Conservation (phyloP, 768 basidiomycete species). For the Clitopilus passeckerianus region DNA sequence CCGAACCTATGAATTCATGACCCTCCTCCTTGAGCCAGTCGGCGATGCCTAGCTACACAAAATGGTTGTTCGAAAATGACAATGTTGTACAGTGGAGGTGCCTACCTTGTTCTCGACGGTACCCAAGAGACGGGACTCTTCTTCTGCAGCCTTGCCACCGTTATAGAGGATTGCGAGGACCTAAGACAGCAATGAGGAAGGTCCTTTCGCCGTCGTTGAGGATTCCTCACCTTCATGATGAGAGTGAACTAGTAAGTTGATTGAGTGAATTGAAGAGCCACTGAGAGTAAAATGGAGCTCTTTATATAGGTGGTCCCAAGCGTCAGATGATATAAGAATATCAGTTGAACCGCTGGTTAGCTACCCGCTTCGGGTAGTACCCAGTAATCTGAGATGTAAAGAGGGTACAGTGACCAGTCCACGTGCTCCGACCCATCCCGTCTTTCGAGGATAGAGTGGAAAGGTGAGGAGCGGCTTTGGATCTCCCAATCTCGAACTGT, state of each 20-base stretch:
- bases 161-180: slow-evolving; percentile 73
- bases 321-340: neutral
- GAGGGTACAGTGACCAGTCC: neutral
- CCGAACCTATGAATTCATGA: slow-evolving; percentile 69
- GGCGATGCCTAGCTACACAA: slow-evolving; percentile 60
- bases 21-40: slow-evolving; percentile 67
- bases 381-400: neutral
- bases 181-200: slow-evolving; percentile 23
- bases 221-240: slow-evolving; percentile 32
- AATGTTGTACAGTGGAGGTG: neutral
- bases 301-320: neutral
- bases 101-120: slow-evolving; percentile 75
- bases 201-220: neutral
- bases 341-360: neutral
- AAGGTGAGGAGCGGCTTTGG: too few species aligned
- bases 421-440: neutral
- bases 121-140: slow-evolving; percentile 74
- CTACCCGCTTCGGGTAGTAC: neutral
- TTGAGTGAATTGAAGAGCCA: neutral
- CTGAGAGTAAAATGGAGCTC: neutral
- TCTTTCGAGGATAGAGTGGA: neutral
- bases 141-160: slow-evolving; percentile 57
- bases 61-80: slow-evolving; percentile 2
- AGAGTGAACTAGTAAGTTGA: neutral
- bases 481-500: neutral